Conservation (phyloP, 164 flowering plant genomes). For the Aristolochia californica region DNA sequence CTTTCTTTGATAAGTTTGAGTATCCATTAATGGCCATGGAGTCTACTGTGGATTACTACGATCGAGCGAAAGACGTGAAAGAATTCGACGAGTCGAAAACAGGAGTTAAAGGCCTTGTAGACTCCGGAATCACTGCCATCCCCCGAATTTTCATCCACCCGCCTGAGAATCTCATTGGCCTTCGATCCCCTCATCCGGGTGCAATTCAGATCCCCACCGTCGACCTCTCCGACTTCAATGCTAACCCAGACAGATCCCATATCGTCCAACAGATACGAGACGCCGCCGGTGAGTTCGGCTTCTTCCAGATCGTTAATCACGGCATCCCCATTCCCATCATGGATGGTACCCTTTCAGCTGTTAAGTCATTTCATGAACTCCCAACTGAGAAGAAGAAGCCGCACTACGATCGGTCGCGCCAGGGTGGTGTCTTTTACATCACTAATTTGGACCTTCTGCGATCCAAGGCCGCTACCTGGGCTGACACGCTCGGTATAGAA, state of each 20-base stretch:
- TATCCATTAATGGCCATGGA: too few relatives aligned
- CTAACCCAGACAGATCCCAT: neutral
- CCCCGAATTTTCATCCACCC: conserved; percentile 56
- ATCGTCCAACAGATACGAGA: conserved; percentile 9
- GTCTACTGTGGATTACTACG: neutral
- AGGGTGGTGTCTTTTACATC: conserved; percentile 6
- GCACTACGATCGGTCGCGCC: conserved; percentile 5
- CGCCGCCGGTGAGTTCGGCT: conserved; percentile 15
- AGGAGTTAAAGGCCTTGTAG: conserved; percentile 63
- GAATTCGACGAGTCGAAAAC: conserved; percentile 51
- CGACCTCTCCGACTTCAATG: conserved; percentile 11
- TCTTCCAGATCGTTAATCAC: conserved; percentile 21
- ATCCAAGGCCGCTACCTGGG: conserved; percentile 25
- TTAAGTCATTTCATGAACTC: conserved; percentile 5
- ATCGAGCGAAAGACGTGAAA: conserved; percentile 32
- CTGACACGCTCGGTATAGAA: conserved; percentile 14
- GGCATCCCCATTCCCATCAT: conserved; percentile 11
- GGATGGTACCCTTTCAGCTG: neutral
- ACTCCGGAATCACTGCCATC: conserved; percentile 45
- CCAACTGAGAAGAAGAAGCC: neutral
- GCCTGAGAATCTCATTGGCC: conserved; percentile 18
- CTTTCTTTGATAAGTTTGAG: too few relatives aligned
- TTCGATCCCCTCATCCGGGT: neutral
- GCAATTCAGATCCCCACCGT: conserved; percentile 13
- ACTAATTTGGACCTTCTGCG: conserved; percentile 15